phyloP scores from a whole-genome alignment of 805 yeast species.

The Ogataea nitratoaversa region DNA sequence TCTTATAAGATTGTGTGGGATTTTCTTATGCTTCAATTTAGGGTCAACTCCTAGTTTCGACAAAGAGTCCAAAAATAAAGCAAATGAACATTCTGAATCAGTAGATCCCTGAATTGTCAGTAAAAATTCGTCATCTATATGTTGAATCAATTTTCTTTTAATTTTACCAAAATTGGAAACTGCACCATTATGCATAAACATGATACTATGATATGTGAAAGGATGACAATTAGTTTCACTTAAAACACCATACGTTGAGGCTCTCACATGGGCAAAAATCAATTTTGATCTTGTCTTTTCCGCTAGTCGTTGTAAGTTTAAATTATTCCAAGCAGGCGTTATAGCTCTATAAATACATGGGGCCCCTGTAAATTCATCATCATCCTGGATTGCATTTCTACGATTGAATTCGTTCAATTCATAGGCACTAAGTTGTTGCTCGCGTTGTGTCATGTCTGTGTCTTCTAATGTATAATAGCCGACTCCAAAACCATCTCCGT shows the following conservation, averaged over 20 bases:
- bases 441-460: slow-evolving; percentile 32
- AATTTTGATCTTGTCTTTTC: slow-evolving; percentile 80
- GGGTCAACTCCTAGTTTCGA: slow-evolving; percentile 77
- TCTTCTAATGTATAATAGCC: slow-evolving; percentile 77
- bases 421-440: background rate
- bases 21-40: slow-evolving; percentile 15
- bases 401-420: background rate
- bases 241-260: slow-evolving; percentile 90
- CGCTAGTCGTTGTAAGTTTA: slow-evolving; percentile 79
- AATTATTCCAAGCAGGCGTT: slow-evolving; percentile 98
- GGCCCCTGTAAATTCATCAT: slow-evolving; percentile 38
- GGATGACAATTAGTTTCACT: slow-evolving; percentile 98
- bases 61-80: slow-evolving; percentile 75
- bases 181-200: slow-evolving; percentile 98
- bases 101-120: slow-evolving; percentile 86
- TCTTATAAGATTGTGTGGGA: slow-evolving; percentile 52
- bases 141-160: slow-evolving; percentile 67
- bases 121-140: slow-evolving; percentile 77
- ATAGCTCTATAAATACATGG: slow-evolving; percentile 95
- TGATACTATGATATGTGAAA: slow-evolving; percentile 75
- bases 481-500: slow-evolving; percentile 98
- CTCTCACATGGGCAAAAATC: slow-evolving; percentile 94
- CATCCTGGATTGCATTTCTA: background rate
- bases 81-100: slow-evolving; percentile 94
- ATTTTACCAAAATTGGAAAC: slow-evolving; percentile 68